phyloP scores from a whole-genome alignment of 139 green algal species.

The Ettlia oleoabundans region DNA sequence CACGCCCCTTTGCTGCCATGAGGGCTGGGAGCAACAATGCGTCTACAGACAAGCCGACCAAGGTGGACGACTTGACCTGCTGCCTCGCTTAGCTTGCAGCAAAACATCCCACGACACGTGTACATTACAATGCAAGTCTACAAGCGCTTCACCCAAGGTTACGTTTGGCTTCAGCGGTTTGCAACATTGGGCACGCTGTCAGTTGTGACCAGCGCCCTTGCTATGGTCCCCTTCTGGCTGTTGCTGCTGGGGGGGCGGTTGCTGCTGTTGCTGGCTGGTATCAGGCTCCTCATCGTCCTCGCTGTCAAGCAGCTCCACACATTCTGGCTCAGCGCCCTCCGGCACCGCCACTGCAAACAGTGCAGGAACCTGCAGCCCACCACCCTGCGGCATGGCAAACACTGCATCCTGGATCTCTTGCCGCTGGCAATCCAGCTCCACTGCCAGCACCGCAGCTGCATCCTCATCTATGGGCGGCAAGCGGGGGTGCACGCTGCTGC shows the following conservation, averaged over 20 bases:
- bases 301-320: slow-evolving; percentile 12
- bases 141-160: too few relatives aligned
- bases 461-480: not conserved
- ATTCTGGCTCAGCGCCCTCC: not conserved
- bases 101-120: too few relatives aligned
- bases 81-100: too few relatives aligned
- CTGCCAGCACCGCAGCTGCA: not conserved
- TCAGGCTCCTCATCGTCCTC: not conserved
- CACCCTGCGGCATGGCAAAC: slow-evolving; percentile 15
- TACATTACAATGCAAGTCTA: too few relatives aligned
- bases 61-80: too few relatives aligned
- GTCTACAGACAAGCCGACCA: too few relatives aligned
- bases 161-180: too few relatives aligned
- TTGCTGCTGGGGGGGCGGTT: not conserved
- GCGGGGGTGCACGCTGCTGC: not conserved
- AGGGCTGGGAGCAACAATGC: too few relatives aligned
- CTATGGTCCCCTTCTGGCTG: too few relatives aligned
- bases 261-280: not conserved
- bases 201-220: too few relatives aligned
- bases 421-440: not conserved
- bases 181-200: too few relatives aligned
- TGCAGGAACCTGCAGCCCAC: not conserved
- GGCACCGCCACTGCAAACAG: slow-evolving; percentile 16
- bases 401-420: slow-evolving; percentile 16
- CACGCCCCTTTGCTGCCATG: too few relatives aligned